A percentile compares a stretch with the other conserved stretches of the same genome.
Conservation (phyloP, 148 eudicot species). For the Rhododendron griersonianum region DNA sequence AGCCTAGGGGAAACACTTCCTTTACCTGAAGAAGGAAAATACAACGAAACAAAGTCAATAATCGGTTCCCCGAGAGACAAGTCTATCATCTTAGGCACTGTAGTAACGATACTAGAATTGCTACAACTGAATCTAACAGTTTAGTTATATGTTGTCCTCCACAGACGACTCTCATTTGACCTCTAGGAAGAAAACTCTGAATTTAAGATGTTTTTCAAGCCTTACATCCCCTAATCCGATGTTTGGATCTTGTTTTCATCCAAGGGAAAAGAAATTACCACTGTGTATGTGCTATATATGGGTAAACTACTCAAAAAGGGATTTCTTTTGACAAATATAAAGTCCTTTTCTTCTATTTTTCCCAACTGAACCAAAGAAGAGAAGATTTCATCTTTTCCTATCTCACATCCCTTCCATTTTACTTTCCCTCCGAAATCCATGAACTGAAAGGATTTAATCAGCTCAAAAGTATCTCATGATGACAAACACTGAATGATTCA, state of each 20-base stretch:
- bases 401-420: not conserved
- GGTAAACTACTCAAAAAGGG: not conserved
- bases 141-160: not conserved
- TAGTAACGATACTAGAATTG: not conserved
- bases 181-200: not conserved
- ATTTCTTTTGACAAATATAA: not conserved
- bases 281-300: not conserved
- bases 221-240: not conserved
- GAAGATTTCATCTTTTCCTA: too few relatives aligned
- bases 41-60: not conserved
- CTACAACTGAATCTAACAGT: not conserved
- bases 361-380: too few relatives aligned
- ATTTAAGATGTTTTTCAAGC: not conserved
- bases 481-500: not conserved
- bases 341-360: too few relatives aligned
- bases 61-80: not conserved
- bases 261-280: not conserved
- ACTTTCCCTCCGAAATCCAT: too few relatives aligned
- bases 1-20: constrained; percentile 49
- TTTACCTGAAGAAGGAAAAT: constrained; percentile 44
- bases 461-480: not conserved
- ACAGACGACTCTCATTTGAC: not conserved
- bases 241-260: not conserved
- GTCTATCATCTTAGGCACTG: not conserved
- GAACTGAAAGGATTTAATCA: too few relatives aligned